These are phyloP conservation scores for Panellus pusillus DNA, from an alignment of 768 basidiomycete species.

Conservation along the genomic window DNA sequence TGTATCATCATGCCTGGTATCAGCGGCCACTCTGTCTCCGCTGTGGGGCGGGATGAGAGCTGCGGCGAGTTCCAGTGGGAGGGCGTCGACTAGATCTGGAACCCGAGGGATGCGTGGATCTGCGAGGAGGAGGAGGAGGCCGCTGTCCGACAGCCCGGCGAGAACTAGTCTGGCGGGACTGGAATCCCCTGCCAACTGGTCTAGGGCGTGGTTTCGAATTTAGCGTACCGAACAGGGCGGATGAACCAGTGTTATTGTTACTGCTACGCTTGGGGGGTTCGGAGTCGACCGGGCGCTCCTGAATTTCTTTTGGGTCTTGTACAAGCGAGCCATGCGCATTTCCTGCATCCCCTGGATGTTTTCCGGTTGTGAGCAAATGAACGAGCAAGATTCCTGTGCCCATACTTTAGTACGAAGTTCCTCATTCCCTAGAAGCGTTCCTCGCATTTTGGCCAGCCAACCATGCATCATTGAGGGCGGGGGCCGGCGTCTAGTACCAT, in stretches of 20 bases:
- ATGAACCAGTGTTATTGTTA: conserved; percentile 10
- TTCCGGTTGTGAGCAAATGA: background rate
- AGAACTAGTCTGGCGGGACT: conserved; percentile 17
- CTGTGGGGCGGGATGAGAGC: conserved; percentile 6
- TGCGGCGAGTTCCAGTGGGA: conserved; percentile 1
- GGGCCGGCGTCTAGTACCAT: conserved; percentile 16
- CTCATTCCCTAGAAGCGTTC: conserved; percentile 67
- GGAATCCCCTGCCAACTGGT: conserved; percentile 11
- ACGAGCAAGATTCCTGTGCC: background rate
- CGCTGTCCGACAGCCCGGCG: conserved; percentile 21
- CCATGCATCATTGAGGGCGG: conserved; percentile 62
- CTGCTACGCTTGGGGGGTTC: background rate
- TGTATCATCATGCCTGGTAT: background rate
- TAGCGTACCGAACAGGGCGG: conserved; percentile 22
- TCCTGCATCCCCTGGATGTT: conserved; percentile 60
- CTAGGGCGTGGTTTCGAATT: conserved; percentile 11
- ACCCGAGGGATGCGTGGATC: conserved; percentile 7
- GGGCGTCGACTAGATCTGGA: background rate
- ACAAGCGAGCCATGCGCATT: conserved; percentile 55
- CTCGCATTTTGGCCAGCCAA: conserved; percentile 79
- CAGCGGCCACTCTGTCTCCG: conserved; percentile 12
- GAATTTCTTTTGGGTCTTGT: conserved; percentile 24
- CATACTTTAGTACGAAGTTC: conserved; percentile 49
- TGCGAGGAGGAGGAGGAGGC: conserved; percentile 20
- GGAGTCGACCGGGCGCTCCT: conserved; percentile 5